phyloP scores from a whole-genome alignment of 805 yeast genomes.

The Suhomyces tanzawaensis region DNA sequence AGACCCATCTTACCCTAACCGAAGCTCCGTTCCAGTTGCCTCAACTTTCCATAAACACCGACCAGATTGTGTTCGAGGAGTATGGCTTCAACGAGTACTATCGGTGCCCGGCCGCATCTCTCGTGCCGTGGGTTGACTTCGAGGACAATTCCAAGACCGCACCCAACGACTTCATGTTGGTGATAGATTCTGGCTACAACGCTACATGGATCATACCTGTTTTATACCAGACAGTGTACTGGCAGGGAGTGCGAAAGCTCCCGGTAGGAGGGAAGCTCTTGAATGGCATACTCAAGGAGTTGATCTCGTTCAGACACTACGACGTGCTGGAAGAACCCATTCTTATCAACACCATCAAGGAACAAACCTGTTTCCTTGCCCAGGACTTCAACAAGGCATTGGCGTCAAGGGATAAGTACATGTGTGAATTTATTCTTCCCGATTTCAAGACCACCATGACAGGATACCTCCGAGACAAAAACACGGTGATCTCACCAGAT shows the following conservation, averaged over 20 bases:
- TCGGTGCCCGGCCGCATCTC: conserved; percentile 59
- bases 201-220: conserved; percentile 87
- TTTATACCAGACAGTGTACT: conserved; percentile 69
- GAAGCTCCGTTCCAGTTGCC: conserved; percentile 85
- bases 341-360: conserved; percentile 82
- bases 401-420: conserved; percentile 30
- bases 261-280: conserved; percentile 86
- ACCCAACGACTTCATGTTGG: conserved; percentile 62
- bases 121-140: conserved; percentile 56
- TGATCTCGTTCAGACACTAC: conserved; percentile 86
- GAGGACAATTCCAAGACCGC: conserved; percentile 6
- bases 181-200: conserved; percentile 85
- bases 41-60: conserved; percentile 76
- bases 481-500: conserved; percentile 28
- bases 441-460: conserved; percentile 77
- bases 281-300: conserved; percentile 79
- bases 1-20: conserved; percentile 63
- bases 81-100: conserved; percentile 74
- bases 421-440: conserved; percentile 78
- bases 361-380: conserved; percentile 69
- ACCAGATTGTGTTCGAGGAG: conserved; percentile 92
- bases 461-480: conserved; percentile 58
- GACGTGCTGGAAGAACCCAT: conserved; percentile 90
- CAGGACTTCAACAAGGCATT: conserved; percentile 51
- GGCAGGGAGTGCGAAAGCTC: conserved; percentile 73